Evolutionary conservation across 2,329 filamentous ascomycete genomes (phyloP).

Genomic region (Pyricularia pennisetigena): DNA sequence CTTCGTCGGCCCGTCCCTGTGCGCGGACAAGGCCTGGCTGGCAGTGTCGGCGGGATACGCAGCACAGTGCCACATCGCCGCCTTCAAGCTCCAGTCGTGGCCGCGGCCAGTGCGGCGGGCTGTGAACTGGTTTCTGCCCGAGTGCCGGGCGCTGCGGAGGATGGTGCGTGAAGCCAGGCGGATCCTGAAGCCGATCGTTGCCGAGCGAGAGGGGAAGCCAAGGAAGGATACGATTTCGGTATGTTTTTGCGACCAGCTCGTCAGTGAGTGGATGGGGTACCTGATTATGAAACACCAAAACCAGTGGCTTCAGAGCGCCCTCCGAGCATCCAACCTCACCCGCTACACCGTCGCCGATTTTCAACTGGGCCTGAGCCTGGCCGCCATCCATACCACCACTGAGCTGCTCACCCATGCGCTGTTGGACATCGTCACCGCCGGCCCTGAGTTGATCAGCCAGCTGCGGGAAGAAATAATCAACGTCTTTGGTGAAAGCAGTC

Average conservation of each 20-base stretch:
- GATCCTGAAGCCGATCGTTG: not conserved
- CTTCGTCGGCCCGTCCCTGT: not conserved
- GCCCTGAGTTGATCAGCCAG: not conserved
- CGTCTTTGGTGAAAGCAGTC: not conserved
- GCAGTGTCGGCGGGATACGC: not conserved
- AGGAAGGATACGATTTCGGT: not conserved
- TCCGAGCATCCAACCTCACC: not conserved
- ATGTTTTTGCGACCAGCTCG: not conserved
- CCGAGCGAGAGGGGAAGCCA: not conserved
- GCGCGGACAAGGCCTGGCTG: not conserved
- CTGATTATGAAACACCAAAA: not conserved
- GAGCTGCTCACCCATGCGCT: not conserved
- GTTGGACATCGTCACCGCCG: not conserved
- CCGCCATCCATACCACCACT: not conserved
- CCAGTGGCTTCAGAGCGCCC: not conserved
- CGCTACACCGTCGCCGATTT: not conserved
- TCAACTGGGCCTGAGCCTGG: not conserved
- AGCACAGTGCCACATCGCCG: not conserved
- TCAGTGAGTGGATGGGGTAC: not conserved
- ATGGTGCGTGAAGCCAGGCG: not conserved
- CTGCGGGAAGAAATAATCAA: not conserved
- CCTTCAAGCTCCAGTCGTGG: not conserved
- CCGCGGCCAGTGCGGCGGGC: not conserved
- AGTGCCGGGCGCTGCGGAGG: not conserved
- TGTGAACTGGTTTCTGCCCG: not conserved